Conservation (phyloP, 2,329 filamentous ascomycete species). For the Neofusicoccum ribis region DNA sequence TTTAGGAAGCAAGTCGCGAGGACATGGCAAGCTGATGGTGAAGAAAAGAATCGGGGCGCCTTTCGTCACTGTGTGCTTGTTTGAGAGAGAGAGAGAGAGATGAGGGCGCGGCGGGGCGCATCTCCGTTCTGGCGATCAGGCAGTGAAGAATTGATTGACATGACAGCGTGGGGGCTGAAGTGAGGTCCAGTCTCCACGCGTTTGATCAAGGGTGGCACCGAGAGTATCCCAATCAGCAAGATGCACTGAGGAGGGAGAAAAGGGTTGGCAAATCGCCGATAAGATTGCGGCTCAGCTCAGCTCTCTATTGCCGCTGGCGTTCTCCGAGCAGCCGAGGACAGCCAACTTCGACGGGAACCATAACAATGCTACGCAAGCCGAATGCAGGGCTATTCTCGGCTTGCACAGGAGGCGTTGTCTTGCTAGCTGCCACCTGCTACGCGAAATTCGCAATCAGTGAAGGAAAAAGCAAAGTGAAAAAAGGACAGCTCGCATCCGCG, state of each 20-base stretch:
- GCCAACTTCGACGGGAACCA: background rate
- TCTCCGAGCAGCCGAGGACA: background rate
- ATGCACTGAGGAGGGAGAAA: background rate
- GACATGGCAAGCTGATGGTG: background rate
- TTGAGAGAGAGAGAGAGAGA: no score
- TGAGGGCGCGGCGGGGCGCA: no score
- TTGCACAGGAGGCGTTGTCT: background rate
- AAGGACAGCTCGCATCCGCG: slow-evolving; percentile 4
- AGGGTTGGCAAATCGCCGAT: background rate
- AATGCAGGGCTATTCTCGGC: background rate
- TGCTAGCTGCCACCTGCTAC: background rate
- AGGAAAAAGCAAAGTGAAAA: slow-evolving; percentile 11
- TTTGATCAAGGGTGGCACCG: no score
- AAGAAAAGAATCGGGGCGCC: background rate
- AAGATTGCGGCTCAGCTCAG: slow-evolving; percentile 1
- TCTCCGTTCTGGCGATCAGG: background rate
- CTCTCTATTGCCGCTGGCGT: background rate
- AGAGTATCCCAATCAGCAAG: no score
- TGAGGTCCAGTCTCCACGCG: no score
- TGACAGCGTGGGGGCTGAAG: background rate
- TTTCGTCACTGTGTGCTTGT: background rate
- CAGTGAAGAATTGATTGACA: background rate
- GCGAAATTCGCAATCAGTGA: background rate
- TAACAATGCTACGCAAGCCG: no score
- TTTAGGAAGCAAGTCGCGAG: background rate